Conservation (phyloP, 2,329 filamentous ascomycete genomes). For the Xylaria sp. region DNA sequence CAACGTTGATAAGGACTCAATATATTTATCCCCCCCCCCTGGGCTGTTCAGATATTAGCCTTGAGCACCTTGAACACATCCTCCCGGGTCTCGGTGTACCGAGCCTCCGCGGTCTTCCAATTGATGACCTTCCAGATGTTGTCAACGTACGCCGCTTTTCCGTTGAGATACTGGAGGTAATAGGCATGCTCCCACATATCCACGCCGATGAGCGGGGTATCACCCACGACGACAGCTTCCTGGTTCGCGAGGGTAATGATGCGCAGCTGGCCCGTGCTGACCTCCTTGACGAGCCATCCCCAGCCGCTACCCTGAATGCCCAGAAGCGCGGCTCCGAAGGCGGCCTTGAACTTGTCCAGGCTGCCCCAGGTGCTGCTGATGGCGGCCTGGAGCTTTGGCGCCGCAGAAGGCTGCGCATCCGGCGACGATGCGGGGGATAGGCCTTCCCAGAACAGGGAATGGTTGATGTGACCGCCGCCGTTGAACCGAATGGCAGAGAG, state of each 20-base stretch:
- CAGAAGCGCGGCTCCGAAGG: slow-evolving; percentile 72
- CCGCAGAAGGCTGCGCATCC: slow-evolving; percentile 65
- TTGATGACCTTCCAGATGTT: slow-evolving; percentile 84
- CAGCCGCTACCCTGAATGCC: slow-evolving; percentile 85
- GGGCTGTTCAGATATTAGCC: slow-evolving; percentile 42
- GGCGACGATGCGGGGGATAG: slow-evolving; percentile 69
- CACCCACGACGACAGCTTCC: slow-evolving; percentile 72
- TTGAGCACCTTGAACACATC: slow-evolving; percentile 47
- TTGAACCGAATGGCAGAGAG: slow-evolving; percentile 84
- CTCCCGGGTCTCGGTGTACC: slow-evolving; percentile 57
- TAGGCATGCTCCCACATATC: slow-evolving; percentile 98
- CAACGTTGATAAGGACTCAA: not conserved
- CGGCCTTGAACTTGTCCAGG: slow-evolving; percentile 70
- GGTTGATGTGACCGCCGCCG: slow-evolving; percentile 92
- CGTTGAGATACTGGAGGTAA: slow-evolving; percentile 84
- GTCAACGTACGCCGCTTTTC: slow-evolving; percentile 77
- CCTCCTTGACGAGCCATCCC: slow-evolving; percentile 83
- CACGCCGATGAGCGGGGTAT: slow-evolving; percentile 78
- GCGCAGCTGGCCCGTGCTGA: slow-evolving; percentile 67
- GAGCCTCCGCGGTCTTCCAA: slow-evolving; percentile 75
- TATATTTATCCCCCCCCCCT: not conserved
- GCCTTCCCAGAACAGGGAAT: slow-evolving; percentile 92
- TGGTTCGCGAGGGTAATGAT: slow-evolving; percentile 89
- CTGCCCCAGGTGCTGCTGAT: slow-evolving; percentile 76
- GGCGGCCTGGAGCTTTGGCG: slow-evolving; percentile 67